Evolutionary conservation across 192 early-diverging fungal species (phyloP).

Genomic region (Backusella tarrabulga): DNA sequence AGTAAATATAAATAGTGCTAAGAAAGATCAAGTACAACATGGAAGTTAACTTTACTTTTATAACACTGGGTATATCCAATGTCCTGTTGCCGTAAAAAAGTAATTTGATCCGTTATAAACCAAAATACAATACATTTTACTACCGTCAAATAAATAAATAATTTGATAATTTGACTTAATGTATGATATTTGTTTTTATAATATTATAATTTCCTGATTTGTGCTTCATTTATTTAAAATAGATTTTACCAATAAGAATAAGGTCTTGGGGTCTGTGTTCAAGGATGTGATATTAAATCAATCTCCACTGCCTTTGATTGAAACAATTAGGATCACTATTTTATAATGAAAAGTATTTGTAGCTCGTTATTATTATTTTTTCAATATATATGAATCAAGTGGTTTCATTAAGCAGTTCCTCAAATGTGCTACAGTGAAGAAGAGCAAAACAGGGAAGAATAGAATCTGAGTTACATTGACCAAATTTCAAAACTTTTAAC

Average conservation of each 20-base stretch:
- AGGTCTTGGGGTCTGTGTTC: not conserved
- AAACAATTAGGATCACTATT: not conserved
- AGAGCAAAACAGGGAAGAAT: too few species aligned
- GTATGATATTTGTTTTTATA: not conserved
- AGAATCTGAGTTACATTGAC: too few species aligned
- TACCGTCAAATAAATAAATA: not conserved
- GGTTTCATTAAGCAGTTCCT: too few species aligned
- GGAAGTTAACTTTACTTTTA: not conserved
- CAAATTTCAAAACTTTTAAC: too few species aligned
- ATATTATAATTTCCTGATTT: not conserved
- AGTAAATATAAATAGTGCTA: not conserved
- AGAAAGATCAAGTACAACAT: not conserved
- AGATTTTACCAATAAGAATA: not conserved
- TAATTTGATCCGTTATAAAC: not conserved
- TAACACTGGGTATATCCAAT: not conserved
- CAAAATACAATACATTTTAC: not conserved
- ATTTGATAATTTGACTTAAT: not conserved
- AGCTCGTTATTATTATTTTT: too few species aligned
- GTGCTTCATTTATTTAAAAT: not conserved
- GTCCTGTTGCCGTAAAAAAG: too few species aligned
- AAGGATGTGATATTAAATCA: not conserved
- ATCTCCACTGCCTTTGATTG: not conserved
- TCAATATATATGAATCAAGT: too few species aligned
- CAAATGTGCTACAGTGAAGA: too few species aligned
- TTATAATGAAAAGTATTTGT: not conserved